These are phyloP conservation scores for Candida vartiovaarae DNA, from an alignment of 805 yeast genomes.

Conservation along the genomic window DNA sequence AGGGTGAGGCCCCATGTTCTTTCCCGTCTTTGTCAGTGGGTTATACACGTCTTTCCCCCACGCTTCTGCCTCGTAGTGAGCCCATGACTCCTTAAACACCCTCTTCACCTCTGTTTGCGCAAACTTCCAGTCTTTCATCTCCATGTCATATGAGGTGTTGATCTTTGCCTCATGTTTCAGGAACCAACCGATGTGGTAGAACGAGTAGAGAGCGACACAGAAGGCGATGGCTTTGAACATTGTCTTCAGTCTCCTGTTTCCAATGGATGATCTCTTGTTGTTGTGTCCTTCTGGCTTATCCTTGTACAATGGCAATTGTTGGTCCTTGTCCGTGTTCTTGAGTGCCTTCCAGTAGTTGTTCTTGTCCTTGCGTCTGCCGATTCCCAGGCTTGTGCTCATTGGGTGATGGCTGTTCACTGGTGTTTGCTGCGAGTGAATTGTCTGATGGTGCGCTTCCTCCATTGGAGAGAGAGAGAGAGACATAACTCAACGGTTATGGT, in stretches of 20 bases:
- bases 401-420: not conserved
- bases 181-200: slow-evolving; percentile 28
- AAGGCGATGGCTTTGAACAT: slow-evolving; percentile 36
- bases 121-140: slow-evolving; percentile 32
- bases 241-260: slow-evolving; percentile 25
- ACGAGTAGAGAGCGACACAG: slow-evolving; percentile 33
- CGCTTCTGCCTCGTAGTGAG: slow-evolving; percentile 62
- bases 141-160: slow-evolving; percentile 3
- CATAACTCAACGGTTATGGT: too few species aligned
- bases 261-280: slow-evolving; percentile 1
- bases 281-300: slow-evolving; percentile 36
- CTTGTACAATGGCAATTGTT: slow-evolving; percentile 41
- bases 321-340: slow-evolving; percentile 7
- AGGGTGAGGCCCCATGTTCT: slow-evolving; percentile 75
- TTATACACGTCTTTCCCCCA: slow-evolving; percentile 81
- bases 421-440: not conserved
- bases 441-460: too few species aligned
- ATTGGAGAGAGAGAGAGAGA: too few species aligned
- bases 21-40: slow-evolving; percentile 56
- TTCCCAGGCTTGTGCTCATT: not conserved
- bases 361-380: slow-evolving; percentile 11
- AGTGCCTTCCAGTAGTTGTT: slow-evolving; percentile 19
- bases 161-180: slow-evolving; percentile 12
- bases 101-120: slow-evolving; percentile 47
- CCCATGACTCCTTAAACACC: slow-evolving; percentile 76